Evolutionary conservation across 2,329 filamentous ascomycete species (phyloP), one percentile per base, ranked within the genome.

Genomic region (Alternaria triticimaculans): DNA sequence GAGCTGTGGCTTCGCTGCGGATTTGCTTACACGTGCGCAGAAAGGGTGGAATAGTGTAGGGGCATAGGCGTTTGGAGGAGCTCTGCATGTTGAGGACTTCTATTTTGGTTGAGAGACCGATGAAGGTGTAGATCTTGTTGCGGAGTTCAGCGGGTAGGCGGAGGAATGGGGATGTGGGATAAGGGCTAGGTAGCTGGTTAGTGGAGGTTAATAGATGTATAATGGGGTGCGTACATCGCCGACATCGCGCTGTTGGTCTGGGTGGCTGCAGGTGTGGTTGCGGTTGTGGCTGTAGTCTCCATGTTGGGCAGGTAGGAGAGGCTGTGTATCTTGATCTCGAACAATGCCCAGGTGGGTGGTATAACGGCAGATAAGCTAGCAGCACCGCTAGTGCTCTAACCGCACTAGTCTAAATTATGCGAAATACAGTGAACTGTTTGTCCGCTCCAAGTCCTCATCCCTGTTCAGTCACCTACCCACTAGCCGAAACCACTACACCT

Each of bases 401-500:
- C n/a, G 8, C 15, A n/a, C 33, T n/a, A 37, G 33, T n/a, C 33
- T 37, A 15, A 5, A 9, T n/a, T n/a, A 37, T 0, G 33, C 33
- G 33, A 37, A 37, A 1, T 2, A 37, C 15, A 3, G 33, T 37
- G 33, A 37, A 37, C 14, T 37, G 33, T 37, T 37, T 37, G 0
- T 37, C 5, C 30, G 0, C 14, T 0, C 1, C 7, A 37, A 15
- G 30, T 37, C 14, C 30, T 37, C 7, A 1, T 0, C 2, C 30
- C 4, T 37, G 33, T n/a, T 37, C 1, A 37, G 33, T 2, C 2
- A 37, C 9, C 33, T 37, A 37, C 33, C 33, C 8, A 37, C 15
- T 37, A 37, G 33, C 33, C 33, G 33, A 37, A 8, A 37, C 15
- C 8, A 37, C n/a, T 3, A n/a, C 15, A 37, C 15, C 33, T 37